phyloP scores from a whole-genome alignment of 306 rosid genomes.

The Castanopsis chinensis region DNA sequence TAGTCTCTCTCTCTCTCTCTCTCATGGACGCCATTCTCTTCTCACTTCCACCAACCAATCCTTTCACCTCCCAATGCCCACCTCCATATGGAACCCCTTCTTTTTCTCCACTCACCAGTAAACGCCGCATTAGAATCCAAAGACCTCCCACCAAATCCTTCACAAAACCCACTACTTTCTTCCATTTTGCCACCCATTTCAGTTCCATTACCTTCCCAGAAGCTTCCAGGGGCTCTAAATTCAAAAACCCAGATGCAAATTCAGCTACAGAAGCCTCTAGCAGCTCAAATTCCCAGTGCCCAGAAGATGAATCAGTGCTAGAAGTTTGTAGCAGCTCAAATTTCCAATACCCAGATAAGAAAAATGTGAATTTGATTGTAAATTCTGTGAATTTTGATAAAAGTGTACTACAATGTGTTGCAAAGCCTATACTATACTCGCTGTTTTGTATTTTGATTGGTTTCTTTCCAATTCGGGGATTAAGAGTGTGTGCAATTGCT shows the following conservation, averaged over 20 bases:
- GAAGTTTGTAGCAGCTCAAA: slow-evolving; percentile 2
- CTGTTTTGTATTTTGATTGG: slow-evolving; percentile 62
- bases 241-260: background rate
- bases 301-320: background rate
- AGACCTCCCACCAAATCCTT: slow-evolving; percentile 17
- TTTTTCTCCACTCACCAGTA: slow-evolving; percentile 9
- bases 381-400: slow-evolving; percentile 10
- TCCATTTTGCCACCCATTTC: slow-evolving; percentile 18
- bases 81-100: background rate
- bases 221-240: slow-evolving; percentile 15
- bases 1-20: background rate
- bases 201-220: slow-evolving; percentile 23
- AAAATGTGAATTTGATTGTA: background rate
- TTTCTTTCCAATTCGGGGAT: slow-evolving; percentile 39
- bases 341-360: background rate
- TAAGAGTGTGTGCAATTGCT: slow-evolving; percentile 44
- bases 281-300: slow-evolving; percentile 1
- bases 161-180: slow-evolving; percentile 8
- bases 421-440: slow-evolving; percentile 34
- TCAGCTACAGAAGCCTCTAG: background rate
- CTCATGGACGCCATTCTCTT: slow-evolving; percentile 44
- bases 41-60: slow-evolving; percentile 18
- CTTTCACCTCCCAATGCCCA: slow-evolving; percentile 20
- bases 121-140: slow-evolving; percentile 29
- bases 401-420: slow-evolving; percentile 26